Evolutionary conservation across 306 rosid genomes (phyloP).

Genomic region (Rosa chinensis): DNA sequence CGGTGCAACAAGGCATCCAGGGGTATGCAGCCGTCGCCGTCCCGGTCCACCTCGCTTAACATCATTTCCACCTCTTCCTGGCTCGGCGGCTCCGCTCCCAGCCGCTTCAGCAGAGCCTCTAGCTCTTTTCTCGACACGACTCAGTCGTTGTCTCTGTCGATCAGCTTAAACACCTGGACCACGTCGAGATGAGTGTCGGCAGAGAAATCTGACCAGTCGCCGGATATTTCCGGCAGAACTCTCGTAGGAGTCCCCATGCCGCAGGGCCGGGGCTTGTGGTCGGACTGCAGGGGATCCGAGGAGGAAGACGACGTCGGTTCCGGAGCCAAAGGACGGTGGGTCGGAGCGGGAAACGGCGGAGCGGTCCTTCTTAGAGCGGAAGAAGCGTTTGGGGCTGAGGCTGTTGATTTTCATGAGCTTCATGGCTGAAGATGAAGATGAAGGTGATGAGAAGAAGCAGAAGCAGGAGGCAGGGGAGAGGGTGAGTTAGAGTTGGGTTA

Average conservation of each 20-base stretch:
- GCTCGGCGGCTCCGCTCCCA: slow-evolving; percentile 42
- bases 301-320: slow-evolving; percentile 41
- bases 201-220: slow-evolving; percentile 50
- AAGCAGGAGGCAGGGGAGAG: no score
- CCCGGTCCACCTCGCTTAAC: slow-evolving; percentile 64
- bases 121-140: slow-evolving; percentile 61
- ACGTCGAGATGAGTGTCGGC: slow-evolving; percentile 38
- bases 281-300: neutral
- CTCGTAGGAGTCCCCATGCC: slow-evolving; percentile 59
- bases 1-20: slow-evolving; percentile 50
- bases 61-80: slow-evolving; percentile 55
- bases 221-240: slow-evolving; percentile 46
- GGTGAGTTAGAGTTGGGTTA: no score
- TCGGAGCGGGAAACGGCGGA: slow-evolving; percentile 51
- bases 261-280: neutral
- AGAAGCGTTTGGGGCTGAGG: slow-evolving; percentile 55
- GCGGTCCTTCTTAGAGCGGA: slow-evolving; percentile 49
- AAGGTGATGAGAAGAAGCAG: neutral
- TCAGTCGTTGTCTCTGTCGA: slow-evolving; percentile 61
- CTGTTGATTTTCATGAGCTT: slow-evolving; percentile 51
- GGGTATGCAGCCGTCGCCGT: slow-evolving; percentile 45
- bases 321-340: slow-evolving; percentile 60
- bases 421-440: slow-evolving; percentile 27
- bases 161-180: slow-evolving; percentile 48
- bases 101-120: slow-evolving; percentile 47